These are phyloP conservation scores for Leccinum uliginosum DNA, from an alignment of 768 basidiomycete species.

Conservation along the genomic window DNA sequence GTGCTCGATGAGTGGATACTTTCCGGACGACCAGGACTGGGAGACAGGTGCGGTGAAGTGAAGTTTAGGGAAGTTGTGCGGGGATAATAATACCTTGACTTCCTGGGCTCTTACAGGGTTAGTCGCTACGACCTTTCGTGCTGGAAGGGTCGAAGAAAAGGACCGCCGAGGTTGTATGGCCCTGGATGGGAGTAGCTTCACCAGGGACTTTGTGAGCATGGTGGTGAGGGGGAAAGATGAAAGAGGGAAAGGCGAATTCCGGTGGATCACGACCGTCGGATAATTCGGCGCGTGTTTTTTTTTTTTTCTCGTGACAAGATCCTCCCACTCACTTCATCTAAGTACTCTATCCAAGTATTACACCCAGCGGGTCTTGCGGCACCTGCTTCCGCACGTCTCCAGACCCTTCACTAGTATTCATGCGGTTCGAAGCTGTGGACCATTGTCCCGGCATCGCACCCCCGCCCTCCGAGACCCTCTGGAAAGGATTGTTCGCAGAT, in stretches of 20 bases:
- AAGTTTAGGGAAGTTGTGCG: constrained; percentile 3
- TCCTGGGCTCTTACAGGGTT: constrained; percentile 79
- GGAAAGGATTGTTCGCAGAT: constrained; percentile 30
- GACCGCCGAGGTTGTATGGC: constrained; percentile 48
- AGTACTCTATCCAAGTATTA: constrained; percentile 17
- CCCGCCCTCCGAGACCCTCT: constrained; percentile 16
- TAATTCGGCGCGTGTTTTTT: constrained; percentile 21
- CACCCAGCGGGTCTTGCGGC: constrained; percentile 29
- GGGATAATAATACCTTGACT: constrained; percentile 53
- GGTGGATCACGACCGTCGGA: constrained; percentile 13
- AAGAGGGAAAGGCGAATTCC: constrained; percentile 6
- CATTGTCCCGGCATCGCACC: constrained; percentile 1
- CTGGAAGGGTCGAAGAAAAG: constrained; percentile 63
- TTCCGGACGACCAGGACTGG: constrained; percentile 75
- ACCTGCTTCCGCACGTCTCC: constrained; percentile 10
- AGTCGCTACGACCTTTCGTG: constrained; percentile 59
- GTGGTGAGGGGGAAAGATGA: constrained; percentile 23
- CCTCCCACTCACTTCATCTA: neutral
- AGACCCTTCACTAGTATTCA: neutral
- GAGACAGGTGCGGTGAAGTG: constrained; percentile 8
- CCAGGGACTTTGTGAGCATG: constrained; percentile 67
- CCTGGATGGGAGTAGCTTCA: constrained; percentile 31
- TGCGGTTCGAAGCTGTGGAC: constrained; percentile 1
- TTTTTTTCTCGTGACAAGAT: constrained; percentile 14
- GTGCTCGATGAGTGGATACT: constrained; percentile 97